Evolutionary conservation across 177 flowering plant species (phyloP), one percentile per base, ranked within the genome.

Genomic region (Telopea speciosissima): DNA sequence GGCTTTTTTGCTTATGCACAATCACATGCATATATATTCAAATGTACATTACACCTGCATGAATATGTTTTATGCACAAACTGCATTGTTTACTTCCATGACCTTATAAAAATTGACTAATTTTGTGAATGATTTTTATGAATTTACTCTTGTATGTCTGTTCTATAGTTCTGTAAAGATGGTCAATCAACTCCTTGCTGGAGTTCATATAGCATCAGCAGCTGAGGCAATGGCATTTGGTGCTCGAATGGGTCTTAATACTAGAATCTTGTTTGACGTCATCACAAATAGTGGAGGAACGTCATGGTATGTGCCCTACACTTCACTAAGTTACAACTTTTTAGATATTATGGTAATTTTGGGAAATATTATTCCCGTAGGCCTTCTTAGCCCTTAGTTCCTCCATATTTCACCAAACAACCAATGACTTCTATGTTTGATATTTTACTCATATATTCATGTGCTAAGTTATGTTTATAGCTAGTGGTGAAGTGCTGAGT

Each of bases 161-260:
- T 71, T 45, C 62, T 79, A 31, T 66, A 96, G 99, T 85, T 88
- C 81, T 77, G 87, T 96, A 68, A 96, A 96, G 84, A 96, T 96
- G 99, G 87, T 90, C 69, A 96, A 96, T 81, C 99, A 96, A 82
- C 83, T 96, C 73, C 98, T 96, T 79, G 99, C 99, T 76, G 99
- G 99, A 78, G 97, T 96, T 78, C 99, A 96, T 75, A 96, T 96
- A 68, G 99, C 95, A 78, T 83, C 98, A 70, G 85, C 93, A 63
- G 99, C 99, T 67, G 99, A 96, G 84, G 98, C 97, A 71, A 87
- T 96, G 88, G 98, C 98, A 28, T 91, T 91, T 84, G 99, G 93
- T 52, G 91, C 99, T 73, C 89, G 95, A 67, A 79, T 93, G 79
- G 97, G 97, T 76, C 87, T 96, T 52, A 80, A 86, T 74, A 87